These are phyloP conservation scores for Chimonanthus salicifolius DNA, from an alignment of 164 flowering plant species.

Conservation along the genomic window DNA sequence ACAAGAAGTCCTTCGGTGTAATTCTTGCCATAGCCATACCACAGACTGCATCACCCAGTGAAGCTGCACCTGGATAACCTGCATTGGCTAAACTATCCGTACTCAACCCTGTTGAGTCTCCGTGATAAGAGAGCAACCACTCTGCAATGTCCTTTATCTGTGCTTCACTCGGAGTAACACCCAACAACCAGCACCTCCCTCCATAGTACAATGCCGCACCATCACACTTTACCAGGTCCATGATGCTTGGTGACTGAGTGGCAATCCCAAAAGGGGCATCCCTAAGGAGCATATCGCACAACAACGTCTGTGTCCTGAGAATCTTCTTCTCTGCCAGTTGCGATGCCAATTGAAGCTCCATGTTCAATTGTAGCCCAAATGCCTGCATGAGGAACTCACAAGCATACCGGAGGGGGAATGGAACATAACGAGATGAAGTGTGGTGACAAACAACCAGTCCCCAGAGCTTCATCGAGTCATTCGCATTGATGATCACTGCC, in stretches of 20 bases:
- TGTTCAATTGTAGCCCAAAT: slow-evolving; percentile 55
- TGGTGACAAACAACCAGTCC: slow-evolving; percentile 79
- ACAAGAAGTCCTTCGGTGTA: slow-evolving; percentile 47
- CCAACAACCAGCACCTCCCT: slow-evolving; percentile 42
- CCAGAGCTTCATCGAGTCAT: slow-evolving; percentile 55
- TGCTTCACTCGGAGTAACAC: slow-evolving; percentile 64
- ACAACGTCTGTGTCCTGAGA: slow-evolving; percentile 45
- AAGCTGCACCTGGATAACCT: slow-evolving; percentile 57
- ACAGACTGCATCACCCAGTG: slow-evolving; percentile 63
- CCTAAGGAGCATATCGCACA: slow-evolving; percentile 76
- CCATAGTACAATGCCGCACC: slow-evolving; percentile 62
- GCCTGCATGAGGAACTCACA: slow-evolving; percentile 77
- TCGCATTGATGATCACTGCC: slow-evolving; percentile 46
- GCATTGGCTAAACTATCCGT: slow-evolving; percentile 61
- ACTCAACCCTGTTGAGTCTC: slow-evolving; percentile 64
- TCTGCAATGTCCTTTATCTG: slow-evolving; percentile 54
- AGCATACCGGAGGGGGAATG: slow-evolving; percentile 72
- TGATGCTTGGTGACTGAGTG: slow-evolving; percentile 59
- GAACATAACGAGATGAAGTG: slow-evolving; percentile 46
- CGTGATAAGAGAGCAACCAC: slow-evolving; percentile 52
- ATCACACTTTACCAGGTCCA: slow-evolving; percentile 78
- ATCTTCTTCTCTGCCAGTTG: slow-evolving; percentile 53
- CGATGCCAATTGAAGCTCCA: slow-evolving; percentile 53
- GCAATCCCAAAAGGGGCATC: slow-evolving; percentile 60
- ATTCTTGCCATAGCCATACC: slow-evolving; percentile 63